Evolutionary conservation across 2,329 filamentous ascomycete genomes (phyloP), one percentile per base, ranked within the genome.

Genomic region (Trichoderma gracile): DNA sequence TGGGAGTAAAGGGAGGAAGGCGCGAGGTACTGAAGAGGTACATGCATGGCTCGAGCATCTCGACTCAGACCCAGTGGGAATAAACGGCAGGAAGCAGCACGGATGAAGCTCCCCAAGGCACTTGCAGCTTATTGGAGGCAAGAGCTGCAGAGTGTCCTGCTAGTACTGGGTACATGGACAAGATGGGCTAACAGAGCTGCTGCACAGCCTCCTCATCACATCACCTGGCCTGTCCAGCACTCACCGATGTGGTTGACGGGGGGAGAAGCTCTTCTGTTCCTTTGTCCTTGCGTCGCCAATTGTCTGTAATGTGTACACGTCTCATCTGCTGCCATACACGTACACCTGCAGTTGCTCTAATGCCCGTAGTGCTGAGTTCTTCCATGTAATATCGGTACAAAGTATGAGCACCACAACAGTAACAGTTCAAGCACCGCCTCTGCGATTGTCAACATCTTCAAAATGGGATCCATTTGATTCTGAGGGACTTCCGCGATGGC

Each of bases 141-240:
- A 5, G 15, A 14, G 5, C 17, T 30, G 17, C 25, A 30, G 17
- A 12, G 12, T 15, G 5, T 46, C 15, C 9, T 46, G 15, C n/a
- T 19, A 3, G 23, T 33, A 33, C n/a, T 15, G 27, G 17, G 43
- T 46, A 47, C 27, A 17, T 46, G 42, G 54, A 21, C 55, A 17
- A 54, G 21, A 21, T 46, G 42, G 54, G 21, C 55, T 40, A 54
- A 54, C 38, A 54, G 55, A 58, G 42, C 42, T 46, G 3, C 42
- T 40, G 21, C 56, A 59, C 56, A 59, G 56, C 56, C 56, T 59
- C 56, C 9, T 40, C 56, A 49, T 58, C 27, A 33, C 30, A 59
- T 59, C 56, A 59, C 56, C 56, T 59, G 56, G 30, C 19, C 45
- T 14, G 45, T 47, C n/a, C 50, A 54, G 50, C 50, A 15, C 56